Conservation (phyloP, 805 yeast species). For the Aciculoconidium aculeatum region DNA sequence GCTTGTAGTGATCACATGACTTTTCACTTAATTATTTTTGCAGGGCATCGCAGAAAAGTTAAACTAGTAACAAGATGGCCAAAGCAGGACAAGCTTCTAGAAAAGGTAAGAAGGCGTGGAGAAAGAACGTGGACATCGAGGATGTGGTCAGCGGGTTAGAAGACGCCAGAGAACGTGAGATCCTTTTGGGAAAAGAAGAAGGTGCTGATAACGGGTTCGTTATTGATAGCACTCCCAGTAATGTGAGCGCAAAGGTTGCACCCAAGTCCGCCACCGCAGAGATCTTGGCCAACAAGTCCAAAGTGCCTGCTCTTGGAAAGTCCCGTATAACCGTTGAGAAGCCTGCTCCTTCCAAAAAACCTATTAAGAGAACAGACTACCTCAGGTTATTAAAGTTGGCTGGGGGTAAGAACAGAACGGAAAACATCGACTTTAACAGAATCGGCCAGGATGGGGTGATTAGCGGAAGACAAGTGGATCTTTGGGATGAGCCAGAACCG, state of each 20-base stretch:
- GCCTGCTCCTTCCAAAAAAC: constrained; percentile 33
- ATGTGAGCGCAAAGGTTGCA: constrained; percentile 16
- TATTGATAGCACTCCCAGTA: constrained; percentile 37
- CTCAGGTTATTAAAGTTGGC: constrained; percentile 66
- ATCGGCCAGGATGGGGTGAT: constrained; percentile 55
- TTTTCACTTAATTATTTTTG: not conserved
- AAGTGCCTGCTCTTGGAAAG: constrained; percentile 55
- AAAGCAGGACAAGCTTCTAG: constrained; percentile 61
- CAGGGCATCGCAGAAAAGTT: constrained; percentile 4
- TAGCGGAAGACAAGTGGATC: constrained; percentile 39
- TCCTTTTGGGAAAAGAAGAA: constrained; percentile 43
- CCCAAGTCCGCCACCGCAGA: constrained; percentile 55
- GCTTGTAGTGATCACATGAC: no score
- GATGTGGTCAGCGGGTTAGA: constrained; percentile 73
- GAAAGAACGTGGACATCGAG: constrained; percentile 82
- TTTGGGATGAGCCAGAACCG: constrained; percentile 53
- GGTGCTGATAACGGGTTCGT: constrained; percentile 47
- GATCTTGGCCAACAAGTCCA: constrained; percentile 67
- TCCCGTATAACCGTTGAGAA: constrained; percentile 7
- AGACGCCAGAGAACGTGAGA: constrained; percentile 56
- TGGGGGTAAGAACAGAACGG: constrained; percentile 58
- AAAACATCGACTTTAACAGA: constrained; percentile 43
- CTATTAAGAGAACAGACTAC: constrained; percentile 59
- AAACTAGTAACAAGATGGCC: constrained; percentile 3
- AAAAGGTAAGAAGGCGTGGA: constrained; percentile 90